These are phyloP conservation scores for Phialemoniopsis sp. DNA, from an alignment of 2,329 filamentous ascomycete genomes.

Conservation along the genomic window DNA sequence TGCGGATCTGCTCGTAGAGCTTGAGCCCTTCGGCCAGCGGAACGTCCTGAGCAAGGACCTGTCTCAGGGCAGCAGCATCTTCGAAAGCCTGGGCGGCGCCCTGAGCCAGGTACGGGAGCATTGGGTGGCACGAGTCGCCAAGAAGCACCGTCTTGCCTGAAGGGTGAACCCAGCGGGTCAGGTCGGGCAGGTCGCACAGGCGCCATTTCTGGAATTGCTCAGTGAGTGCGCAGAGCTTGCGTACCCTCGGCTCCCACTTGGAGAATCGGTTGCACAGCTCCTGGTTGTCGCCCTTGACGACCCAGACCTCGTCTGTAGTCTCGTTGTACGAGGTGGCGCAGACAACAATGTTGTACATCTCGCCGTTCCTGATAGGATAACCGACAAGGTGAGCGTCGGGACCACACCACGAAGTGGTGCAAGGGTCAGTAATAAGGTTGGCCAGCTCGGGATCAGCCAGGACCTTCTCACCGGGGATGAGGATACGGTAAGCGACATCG, in stretches of 20 bases:
- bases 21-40: constrained; percentile 3
- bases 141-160: constrained; percentile 32
- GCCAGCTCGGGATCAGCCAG: constrained; percentile 17
- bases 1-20: constrained; percentile 10
- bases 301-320: constrained; percentile 14
- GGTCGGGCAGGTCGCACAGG: constrained; percentile 33
- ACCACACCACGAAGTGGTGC: constrained; percentile 25
- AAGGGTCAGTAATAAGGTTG: constrained; percentile 18
- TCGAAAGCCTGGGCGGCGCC: constrained; percentile 40
- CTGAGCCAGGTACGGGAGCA: constrained; percentile 43
- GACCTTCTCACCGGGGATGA: constrained; percentile 20
- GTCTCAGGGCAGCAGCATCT: constrained; percentile 28
- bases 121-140: constrained; percentile 40
- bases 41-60: constrained; percentile 9
- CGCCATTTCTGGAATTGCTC: constrained; percentile 41
- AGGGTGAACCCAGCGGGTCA: constrained; percentile 34
- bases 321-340: constrained; percentile 15
- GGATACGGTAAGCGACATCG: constrained; percentile 28
- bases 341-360: constrained; percentile 27
- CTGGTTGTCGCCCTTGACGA: constrained; percentile 21
- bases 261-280: constrained; percentile 28
- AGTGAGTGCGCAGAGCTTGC: constrained; percentile 25
- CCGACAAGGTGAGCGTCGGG: constrained; percentile 25
- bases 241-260: constrained; percentile 28
- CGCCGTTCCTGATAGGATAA: constrained; percentile 23